Base-by-base conservation (phyloP, 768 basidiomycete genomes). In the Amanita thiersii region DNA sequence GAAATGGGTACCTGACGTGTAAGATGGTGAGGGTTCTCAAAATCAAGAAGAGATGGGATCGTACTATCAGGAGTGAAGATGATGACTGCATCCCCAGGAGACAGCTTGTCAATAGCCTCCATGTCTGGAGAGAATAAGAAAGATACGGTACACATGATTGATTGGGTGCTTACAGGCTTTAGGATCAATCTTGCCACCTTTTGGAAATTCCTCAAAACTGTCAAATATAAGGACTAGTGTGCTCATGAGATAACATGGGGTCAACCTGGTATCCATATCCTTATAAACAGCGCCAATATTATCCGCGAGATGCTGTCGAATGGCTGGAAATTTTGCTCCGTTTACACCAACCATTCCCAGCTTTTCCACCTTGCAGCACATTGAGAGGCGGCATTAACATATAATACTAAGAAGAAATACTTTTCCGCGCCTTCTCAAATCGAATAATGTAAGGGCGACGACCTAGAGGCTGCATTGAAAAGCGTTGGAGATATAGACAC, bases 31-130 rank as follows among this genome's bases (percentile, higher is more conserved):
- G 15, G 9, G 17, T 43, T 34, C n/a, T 15, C 17, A 25, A 12
- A n/a, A 32, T 20, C 19, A 28, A 28, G 6, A 3, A 10, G 26
- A 12, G 14, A 14, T 23, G 37, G 38, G 44, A 24, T 62, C 80
- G 55, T 48, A 82, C 86, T 82, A 56, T 93, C 91, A 3, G 91
- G 92, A 2, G 91, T 94, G 60, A 94, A 94, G 48, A 94, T 81
- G 52, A 92, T 83, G 37, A 88, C 81, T n/a, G 90, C 90, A 49
- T 89, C 84, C 17, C 91, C 89, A 6, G 85, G 72, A 8, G 75
- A 72, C 53, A 92, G 65, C 40, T 73, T 69, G 59, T 86, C 77
- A 40, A 94, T 89, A 28, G 89, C 88, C 11, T 58, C 60, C 58
- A 86, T 90, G 65, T 90, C 88, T 90, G 52, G n/a, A 42, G 47